Conservation (phyloP, 352 stramenopile species). For the Phytophthora chlamydospora region DNA sequence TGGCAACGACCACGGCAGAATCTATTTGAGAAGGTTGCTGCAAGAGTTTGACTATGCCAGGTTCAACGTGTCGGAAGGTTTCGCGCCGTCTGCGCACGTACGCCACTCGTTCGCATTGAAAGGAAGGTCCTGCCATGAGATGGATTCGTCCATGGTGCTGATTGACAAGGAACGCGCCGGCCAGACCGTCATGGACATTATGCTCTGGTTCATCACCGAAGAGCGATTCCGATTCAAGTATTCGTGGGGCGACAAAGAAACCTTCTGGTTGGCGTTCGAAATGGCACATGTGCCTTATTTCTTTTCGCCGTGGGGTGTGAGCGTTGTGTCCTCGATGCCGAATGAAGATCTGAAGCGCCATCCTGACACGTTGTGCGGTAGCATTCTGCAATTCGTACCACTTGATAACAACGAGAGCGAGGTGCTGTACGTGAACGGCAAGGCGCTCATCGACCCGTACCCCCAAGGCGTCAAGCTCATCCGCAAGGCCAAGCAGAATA, state of each 20-base stretch:
- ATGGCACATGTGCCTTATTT: constrained; percentile 37
- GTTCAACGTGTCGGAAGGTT: constrained; percentile 36
- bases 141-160: constrained; percentile 70
- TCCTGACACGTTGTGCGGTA: constrained; percentile 40
- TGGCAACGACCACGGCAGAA: constrained; percentile 30
- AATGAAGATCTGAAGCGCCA: constrained; percentile 40
- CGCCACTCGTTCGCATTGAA: constrained; percentile 44
- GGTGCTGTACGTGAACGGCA: constrained; percentile 37
- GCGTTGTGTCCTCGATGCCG: constrained; percentile 35
- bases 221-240: constrained; percentile 41
- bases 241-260: constrained; percentile 52
- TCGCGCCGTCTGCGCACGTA: constrained; percentile 42
- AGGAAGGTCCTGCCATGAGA: constrained; percentile 55
- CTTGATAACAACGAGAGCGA: constrained; percentile 20
- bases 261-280: constrained; percentile 52
- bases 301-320: constrained; percentile 50
- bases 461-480: constrained; percentile 39
- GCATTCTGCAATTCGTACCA: constrained; percentile 46
- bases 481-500: constrained; percentile 34
- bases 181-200: constrained; percentile 38
- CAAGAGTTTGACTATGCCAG: constrained; percentile 48
- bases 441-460: constrained; percentile 33
- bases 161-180: constrained; percentile 46
- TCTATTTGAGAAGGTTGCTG: constrained; percentile 48
- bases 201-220: constrained; percentile 42